A percentile compares a stretch with the other conserved stretches of the same genome.
These are phyloP conservation scores for Aspergillus fructus DNA, from an alignment of 2,329 filamentous ascomycete species.

Conservation along the genomic window DNA sequence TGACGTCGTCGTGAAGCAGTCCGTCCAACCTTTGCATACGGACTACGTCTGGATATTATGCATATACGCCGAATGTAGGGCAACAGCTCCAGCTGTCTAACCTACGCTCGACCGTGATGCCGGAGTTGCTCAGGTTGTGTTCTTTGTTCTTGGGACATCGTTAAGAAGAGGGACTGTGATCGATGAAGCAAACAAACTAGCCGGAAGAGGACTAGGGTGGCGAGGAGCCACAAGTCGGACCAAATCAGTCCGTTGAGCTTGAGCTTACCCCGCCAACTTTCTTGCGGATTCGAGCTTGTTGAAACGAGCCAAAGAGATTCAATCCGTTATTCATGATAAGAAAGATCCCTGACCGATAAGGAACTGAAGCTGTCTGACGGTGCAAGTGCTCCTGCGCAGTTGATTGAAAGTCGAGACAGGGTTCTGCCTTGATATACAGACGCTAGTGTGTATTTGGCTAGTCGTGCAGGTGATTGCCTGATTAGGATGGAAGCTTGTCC, in stretches of 20 bases:
- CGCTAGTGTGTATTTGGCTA: neutral
- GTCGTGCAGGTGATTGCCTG: neutral
- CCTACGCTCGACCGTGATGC: neutral
- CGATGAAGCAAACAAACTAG: neutral
- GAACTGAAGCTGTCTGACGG: neutral
- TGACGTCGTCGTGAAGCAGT: slow-evolving; percentile 33
- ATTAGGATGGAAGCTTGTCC: neutral
- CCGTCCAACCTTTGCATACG: slow-evolving; percentile 2
- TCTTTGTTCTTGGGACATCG: too few species aligned
- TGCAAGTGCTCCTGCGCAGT: neutral
- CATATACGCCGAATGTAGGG: neutral
- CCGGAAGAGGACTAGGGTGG: slow-evolving; percentile 8
- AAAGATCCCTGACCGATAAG: neutral
- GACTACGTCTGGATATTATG: neutral
- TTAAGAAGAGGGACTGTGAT: neutral
- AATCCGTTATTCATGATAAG: neutral
- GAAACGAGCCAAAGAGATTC: neutral
- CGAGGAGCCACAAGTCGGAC: slow-evolving; percentile 15
- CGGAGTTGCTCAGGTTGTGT: neutral
- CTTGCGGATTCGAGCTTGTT: neutral
- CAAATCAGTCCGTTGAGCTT: slow-evolving; percentile 18
- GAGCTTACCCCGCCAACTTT: slow-evolving; percentile 15
- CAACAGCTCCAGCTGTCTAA: too few species aligned
- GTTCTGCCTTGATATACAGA: neutral
- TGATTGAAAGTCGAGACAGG: neutral